Evolutionary conservation across 768 basidiomycete genomes (phyloP).

Genomic region (Leucosporidium scottii): DNA sequence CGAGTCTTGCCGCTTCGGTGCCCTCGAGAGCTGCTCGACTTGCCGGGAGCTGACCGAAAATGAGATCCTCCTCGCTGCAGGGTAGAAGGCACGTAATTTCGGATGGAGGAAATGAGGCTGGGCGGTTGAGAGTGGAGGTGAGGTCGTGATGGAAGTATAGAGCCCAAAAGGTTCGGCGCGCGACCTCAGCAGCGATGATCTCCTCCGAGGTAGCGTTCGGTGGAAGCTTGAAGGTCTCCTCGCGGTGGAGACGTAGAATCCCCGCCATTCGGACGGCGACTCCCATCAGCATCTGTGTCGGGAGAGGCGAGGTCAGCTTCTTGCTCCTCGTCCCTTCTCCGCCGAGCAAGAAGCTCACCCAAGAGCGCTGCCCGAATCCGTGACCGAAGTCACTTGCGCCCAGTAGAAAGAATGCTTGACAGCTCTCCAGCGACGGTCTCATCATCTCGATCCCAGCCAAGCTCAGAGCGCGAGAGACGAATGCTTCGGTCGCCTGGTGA

Average conservation of each 20-base stretch:
- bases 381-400: not conserved
- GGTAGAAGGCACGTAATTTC: not conserved
- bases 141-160: not conserved
- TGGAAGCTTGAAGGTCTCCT: not conserved
- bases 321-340: too few species aligned
- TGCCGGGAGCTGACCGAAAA: not conserved
- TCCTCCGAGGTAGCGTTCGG: not conserved
- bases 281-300: not conserved
- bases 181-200: not conserved
- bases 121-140: not conserved
- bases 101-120: not conserved
- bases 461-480: not conserved
- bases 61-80: not conserved
- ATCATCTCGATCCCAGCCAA: not conserved
- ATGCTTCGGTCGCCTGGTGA: not conserved
- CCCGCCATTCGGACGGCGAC: slow-evolving; percentile 1
- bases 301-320: too few species aligned
- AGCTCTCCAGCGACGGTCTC: not conserved
- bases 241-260: not conserved
- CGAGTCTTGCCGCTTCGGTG: not conserved
- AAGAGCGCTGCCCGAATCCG: not conserved
- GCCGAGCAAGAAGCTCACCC: too few species aligned
- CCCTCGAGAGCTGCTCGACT: not conserved
- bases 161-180: not conserved
- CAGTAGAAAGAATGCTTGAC: slow-evolving; percentile 1